A percentile compares a stretch with the other conserved stretches of the same genome.
These are phyloP conservation scores for Hypsizygus marmoreus DNA, from an alignment of 768 basidiomycete genomes.

Conservation along the genomic window DNA sequence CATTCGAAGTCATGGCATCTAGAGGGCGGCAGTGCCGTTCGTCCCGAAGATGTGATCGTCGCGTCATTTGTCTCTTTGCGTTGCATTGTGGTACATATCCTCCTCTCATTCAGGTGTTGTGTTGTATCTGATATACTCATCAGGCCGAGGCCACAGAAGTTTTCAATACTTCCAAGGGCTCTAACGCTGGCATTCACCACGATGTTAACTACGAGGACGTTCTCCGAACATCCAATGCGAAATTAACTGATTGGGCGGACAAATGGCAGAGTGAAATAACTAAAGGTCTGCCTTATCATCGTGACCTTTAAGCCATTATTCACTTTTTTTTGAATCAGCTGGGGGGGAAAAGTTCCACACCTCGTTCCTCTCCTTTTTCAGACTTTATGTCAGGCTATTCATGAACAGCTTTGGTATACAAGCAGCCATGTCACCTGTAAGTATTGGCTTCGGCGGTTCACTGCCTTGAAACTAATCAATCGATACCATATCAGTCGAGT, in stretches of 20 bases:
- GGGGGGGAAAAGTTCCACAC: constrained; percentile 76
- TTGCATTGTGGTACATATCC: constrained; percentile 67
- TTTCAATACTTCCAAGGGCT: constrained; percentile 55
- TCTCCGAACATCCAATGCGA: constrained; percentile 69
- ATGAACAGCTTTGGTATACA: constrained; percentile 84
- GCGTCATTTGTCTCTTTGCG: constrained; percentile 78
- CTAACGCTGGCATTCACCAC: constrained; percentile 42
- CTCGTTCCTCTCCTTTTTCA: constrained; percentile 74
- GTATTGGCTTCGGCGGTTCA: constrained; percentile 22
- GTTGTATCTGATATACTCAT: constrained; percentile 5
- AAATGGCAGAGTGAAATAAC: constrained; percentile 76
- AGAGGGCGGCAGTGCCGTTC: constrained; percentile 49
- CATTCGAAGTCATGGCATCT: constrained; percentile 74
- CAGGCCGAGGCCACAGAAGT: constrained; percentile 82
- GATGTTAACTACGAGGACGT: constrained; percentile 77
- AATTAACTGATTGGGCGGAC: constrained; percentile 72
- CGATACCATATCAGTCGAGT: constrained; percentile 43
- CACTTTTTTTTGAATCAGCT: constrained; percentile 44
- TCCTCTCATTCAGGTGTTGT: neutral
- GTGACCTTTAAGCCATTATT: constrained; percentile 1
- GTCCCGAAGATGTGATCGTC: constrained; percentile 82
- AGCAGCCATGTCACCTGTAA: constrained; percentile 56
- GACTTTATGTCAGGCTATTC: constrained; percentile 77
- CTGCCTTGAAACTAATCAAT: constrained; percentile 7
- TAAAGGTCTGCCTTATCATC: constrained; percentile 45